Base-by-base conservation (phyloP, 306 rosid genomes). In the Vigna nakashimae region DNA sequence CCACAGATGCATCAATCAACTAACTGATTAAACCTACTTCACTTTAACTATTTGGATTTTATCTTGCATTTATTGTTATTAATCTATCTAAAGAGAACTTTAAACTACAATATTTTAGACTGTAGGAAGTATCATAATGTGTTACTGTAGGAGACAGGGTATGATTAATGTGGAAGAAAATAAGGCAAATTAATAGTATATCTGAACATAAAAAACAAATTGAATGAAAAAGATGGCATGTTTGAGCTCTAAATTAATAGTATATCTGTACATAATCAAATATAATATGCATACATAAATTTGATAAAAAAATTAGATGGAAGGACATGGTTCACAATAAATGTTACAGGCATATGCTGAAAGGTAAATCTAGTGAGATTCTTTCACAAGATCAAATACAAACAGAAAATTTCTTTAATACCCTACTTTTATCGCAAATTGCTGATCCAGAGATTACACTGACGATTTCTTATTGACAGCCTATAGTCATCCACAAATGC, bases 351-450 rank as follows among this genome's bases (percentile, higher is more conserved):
- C 42, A 42, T 49, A 4, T 55, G 6, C 20, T 26, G 22, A 28
- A 58, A 67, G 59, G 51, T 10, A 57, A 50, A 20, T 22, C 26
- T 32, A 69, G 51, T 59, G 6, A 28, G 53, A 43, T 75, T 69
- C 71, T 42, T 66, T 36, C 36, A 46, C 9, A 20, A 71, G 9
- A 59, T 14, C 7, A 17, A 0, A 13, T 14, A 24, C 64, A 52
- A 73, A 73, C 48, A 60, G 15, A 5, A 77, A 50, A 85, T 56
- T 51, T 66, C 65, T 76, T 46, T 32, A 14, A 18, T 63, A 46
- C 34, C 75, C 71, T 59, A 73, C 53, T 67, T 28, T 69, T 6
- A 75, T 18, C 12, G 18, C 30, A 70, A 56, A 36, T 71, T 30
- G 69, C 18, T 22, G 53, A 52, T 73, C 67, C 15, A 76, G 8